phyloP scores from a whole-genome alignment of 78 protist genomes.

The Andalucia godoyi region DNA sequence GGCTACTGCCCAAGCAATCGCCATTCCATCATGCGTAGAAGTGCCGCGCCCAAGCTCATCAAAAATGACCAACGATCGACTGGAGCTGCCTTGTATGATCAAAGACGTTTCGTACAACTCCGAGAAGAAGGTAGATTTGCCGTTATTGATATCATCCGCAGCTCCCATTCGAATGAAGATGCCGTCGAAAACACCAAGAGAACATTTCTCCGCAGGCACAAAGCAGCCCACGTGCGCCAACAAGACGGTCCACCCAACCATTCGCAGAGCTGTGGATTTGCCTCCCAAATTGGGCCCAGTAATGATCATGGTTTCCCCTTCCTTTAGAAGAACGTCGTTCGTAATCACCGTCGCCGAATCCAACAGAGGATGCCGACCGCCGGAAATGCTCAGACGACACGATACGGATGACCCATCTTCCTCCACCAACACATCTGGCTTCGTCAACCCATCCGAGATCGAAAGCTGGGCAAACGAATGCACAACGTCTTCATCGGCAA shows the following conservation, averaged over 20 bases:
- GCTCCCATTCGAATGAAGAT: conserved; percentile 82
- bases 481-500: too few relatives aligned
- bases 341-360: too few relatives aligned
- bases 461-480: too few relatives aligned
- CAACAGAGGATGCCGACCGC: too few relatives aligned
- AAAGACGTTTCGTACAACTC: conserved; percentile 75
- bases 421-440: too few relatives aligned
- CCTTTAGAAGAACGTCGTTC: too few relatives aligned
- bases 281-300: conserved; percentile 95
- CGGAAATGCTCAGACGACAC: too few relatives aligned
- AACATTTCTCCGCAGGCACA: conserved; percentile 70
- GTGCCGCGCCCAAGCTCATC: conserved; percentile 94
- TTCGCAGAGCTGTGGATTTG: too few relatives aligned
- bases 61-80: conserved; percentile 60
- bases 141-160: conserved; percentile 46
- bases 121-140: conserved; percentile 69
- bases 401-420: too few relatives aligned
- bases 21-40: conserved; percentile 81
- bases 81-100: conserved; percentile 45
- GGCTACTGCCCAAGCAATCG: conserved; percentile 67
- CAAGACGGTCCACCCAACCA: neutral
- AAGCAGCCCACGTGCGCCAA: conserved; percentile 59
- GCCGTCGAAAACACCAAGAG: conserved; percentile 49
- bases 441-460: too few relatives aligned
- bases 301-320: conserved; percentile 33